These are phyloP conservation scores for Colletotrichum sp. DNA, from an alignment of 2,329 filamentous ascomycete genomes.

Conservation along the genomic window DNA sequence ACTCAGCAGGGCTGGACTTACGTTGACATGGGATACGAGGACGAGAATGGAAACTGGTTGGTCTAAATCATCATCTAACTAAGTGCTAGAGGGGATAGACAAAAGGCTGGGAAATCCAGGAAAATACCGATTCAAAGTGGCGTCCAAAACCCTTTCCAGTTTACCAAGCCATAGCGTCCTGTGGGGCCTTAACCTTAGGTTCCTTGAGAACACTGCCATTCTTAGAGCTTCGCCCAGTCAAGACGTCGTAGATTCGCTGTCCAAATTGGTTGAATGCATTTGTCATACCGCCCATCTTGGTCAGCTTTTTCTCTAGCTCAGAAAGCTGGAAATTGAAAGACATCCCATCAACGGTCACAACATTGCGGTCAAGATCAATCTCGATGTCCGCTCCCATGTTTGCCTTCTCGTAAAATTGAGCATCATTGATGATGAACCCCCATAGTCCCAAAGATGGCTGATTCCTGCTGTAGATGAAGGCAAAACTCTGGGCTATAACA, in stretches of 20 bases:
- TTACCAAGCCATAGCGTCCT: background rate
- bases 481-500: constrained; percentile 48
- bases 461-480: constrained; percentile 51
- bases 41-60: constrained; percentile 31
- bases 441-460: constrained; percentile 48
- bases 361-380: constrained; percentile 33
- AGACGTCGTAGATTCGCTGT: constrained; percentile 24
- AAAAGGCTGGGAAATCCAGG: background rate
- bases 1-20: constrained; percentile 27
- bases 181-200: background rate
- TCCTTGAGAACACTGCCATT: background rate
- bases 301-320: constrained; percentile 42
- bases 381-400: constrained; percentile 38
- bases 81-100: background rate
- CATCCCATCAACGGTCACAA: constrained; percentile 22
- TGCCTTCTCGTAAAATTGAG: constrained; percentile 39
- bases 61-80: background rate
- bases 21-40: constrained; percentile 31
- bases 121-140: background rate
- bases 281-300: constrained; percentile 38
- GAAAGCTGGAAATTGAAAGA: constrained; percentile 39
- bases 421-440: constrained; percentile 43
- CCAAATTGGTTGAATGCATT: constrained; percentile 43
- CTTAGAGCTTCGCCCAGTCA: background rate
- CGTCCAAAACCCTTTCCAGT: background rate